These are phyloP conservation scores for Fusarium algeriense DNA, from an alignment of 2,329 filamentous ascomycete species.

Conservation along the genomic window DNA sequence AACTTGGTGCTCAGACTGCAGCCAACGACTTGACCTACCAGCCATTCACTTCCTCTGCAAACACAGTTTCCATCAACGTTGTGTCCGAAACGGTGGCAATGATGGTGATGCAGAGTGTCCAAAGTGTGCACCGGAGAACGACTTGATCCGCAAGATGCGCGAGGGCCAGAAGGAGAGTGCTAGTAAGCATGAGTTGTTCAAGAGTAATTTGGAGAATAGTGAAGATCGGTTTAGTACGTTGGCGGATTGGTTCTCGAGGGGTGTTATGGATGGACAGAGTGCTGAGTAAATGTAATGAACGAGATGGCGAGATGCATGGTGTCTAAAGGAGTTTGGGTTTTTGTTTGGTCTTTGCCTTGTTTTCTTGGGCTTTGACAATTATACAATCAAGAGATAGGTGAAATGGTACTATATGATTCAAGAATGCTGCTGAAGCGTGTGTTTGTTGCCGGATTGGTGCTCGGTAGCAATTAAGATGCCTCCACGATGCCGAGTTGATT, in stretches of 20 bases:
- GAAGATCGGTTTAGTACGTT: slow-evolving; percentile 90
- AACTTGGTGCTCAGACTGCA: slow-evolving; percentile 87
- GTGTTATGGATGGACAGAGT: slow-evolving; percentile 77
- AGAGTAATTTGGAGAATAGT: slow-evolving; percentile 79
- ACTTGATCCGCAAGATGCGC: slow-evolving; percentile 88
- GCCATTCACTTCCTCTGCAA: slow-evolving; percentile 97
- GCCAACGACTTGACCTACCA: slow-evolving; percentile 82
- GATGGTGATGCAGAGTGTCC: slow-evolving; percentile 84
- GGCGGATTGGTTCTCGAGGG: slow-evolving; percentile 93
- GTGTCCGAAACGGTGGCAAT: slow-evolving; percentile 68
- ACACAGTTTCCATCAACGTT: slow-evolving; percentile 95
- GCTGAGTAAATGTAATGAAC: slow-evolving; percentile 44
- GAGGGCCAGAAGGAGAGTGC: slow-evolving; percentile 88
- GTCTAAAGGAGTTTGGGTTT: slow-evolving; percentile 38
- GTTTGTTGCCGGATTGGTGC: not conserved
- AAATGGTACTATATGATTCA: slow-evolving; percentile 5
- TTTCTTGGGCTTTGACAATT: not conserved
- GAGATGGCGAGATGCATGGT: slow-evolving; percentile 20
- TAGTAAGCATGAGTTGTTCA: slow-evolving; percentile 89
- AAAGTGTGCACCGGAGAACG: slow-evolving; percentile 84
- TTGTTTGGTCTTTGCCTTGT: slow-evolving; percentile 11
- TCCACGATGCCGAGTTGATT: no score
- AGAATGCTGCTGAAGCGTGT: not conserved
- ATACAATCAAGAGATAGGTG: slow-evolving; percentile 5
- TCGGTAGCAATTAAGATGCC: not conserved